phyloP scores from a whole-genome alignment of 75 land plant species.

The Azolla pinnata region DNA sequence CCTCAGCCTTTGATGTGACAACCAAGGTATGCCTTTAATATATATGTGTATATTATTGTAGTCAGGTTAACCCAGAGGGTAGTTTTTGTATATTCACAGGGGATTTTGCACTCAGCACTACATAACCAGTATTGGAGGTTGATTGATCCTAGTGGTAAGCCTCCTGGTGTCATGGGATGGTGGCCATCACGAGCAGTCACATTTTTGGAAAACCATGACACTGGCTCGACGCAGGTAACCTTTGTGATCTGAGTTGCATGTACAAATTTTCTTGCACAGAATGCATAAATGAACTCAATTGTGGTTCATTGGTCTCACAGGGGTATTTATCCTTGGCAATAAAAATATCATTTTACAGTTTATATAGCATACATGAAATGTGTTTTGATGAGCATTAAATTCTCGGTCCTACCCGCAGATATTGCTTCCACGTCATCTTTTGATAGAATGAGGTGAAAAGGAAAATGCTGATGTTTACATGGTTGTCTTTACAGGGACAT shows the following conservation, averaged over 20 bases:
- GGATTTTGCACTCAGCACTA: constrained; percentile 61
- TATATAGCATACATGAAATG: no score
- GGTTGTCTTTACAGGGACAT: constrained; percentile 50
- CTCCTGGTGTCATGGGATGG: constrained; percentile 84
- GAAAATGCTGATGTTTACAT: no score
- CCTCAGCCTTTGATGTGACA: constrained; percentile 83
- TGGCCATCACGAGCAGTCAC: constrained; percentile 92
- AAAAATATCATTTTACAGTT: no score
- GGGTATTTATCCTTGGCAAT: no score
- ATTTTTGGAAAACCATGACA: constrained; percentile 78
- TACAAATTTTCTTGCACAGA: no score
- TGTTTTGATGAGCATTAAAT: no score
- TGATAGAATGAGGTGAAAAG: no score
- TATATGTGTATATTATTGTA: not conserved
- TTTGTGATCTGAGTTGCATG: no score
- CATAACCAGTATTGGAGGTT: constrained; percentile 78
- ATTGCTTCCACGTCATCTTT: no score
- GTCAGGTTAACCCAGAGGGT: not conserved
- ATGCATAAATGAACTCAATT: no score
- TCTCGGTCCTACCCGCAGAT: no score
- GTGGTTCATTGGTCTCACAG: no score
- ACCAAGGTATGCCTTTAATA: constrained; percentile 43
- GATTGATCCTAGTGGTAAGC: constrained; percentile 71
- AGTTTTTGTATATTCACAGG: constrained; percentile 28
- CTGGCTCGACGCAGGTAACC: constrained; percentile 84